Evolutionary conservation across 169 alveolate species (phyloP).

Genomic region (Plasmodium coatneyi): DNA sequence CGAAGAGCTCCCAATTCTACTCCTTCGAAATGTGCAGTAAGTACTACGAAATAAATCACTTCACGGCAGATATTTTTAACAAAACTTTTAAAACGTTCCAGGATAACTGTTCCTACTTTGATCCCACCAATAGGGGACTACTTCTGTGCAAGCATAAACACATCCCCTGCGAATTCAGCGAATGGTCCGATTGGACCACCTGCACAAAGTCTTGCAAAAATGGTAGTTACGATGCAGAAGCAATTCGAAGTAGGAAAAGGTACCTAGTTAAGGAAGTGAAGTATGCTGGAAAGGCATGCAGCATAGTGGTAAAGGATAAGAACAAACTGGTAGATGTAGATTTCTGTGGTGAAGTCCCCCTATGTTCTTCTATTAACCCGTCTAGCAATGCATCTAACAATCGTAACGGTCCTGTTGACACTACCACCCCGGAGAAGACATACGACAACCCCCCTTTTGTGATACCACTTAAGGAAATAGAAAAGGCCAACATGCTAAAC

Average conservation of each 20-base stretch:
- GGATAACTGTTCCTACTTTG: conserved; percentile 15
- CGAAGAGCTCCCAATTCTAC: not conserved
- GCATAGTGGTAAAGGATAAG: not conserved
- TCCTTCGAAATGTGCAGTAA: conserved; percentile 20
- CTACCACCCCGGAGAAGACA: not conserved
- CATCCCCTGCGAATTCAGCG: conserved; percentile 36
- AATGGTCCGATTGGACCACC: conserved; percentile 82
- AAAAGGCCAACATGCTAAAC: conserved; percentile 38
- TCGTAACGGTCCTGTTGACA: not conserved
- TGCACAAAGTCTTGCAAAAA: conserved; percentile 77
- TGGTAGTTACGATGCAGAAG: conserved; percentile 52
- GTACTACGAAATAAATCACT: conserved; percentile 21
- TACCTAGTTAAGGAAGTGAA: not conserved
- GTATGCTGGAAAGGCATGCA: conserved; percentile 22
- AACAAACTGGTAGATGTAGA: conserved; percentile 7
- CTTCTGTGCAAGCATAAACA: conserved; percentile 78
- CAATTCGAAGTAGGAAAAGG: conserved; percentile 21
- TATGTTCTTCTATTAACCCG: not conserved
- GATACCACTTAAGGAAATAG: conserved; percentile 24
- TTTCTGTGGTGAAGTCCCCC: conserved; percentile 10
- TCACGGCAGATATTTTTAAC: not conserved
- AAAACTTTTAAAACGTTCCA: not conserved
- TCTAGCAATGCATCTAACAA: not conserved
- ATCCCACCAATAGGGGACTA: conserved; percentile 75
- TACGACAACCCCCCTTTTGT: conserved; percentile 19